Percentiles rank a stretch among this genome's conserved stretches.
Conservation (phyloP, 345 rosid species). For the Lumnitzera littorea region DNA sequence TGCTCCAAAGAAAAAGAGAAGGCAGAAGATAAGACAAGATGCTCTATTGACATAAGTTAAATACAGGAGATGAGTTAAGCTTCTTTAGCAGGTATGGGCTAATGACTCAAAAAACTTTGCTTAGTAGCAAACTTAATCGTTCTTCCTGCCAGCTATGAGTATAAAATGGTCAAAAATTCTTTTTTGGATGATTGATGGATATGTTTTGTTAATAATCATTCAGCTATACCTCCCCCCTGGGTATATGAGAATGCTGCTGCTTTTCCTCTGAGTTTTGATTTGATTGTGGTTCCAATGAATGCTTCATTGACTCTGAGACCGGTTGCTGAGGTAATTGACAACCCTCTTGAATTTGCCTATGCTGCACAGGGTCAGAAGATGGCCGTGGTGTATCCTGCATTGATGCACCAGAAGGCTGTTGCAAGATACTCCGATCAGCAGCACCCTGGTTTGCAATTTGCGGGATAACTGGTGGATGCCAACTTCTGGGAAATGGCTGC, state of each 20-base stretch:
- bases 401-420: conserved; percentile 29
- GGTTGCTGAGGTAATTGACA: conserved; percentile 35
- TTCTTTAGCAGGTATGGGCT: no score
- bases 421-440: conserved; percentile 25
- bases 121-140: no score
- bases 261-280: conserved; percentile 26
- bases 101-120: no score
- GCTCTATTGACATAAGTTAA: no score
- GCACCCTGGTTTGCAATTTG: conserved; percentile 32
- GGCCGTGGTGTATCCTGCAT: conserved; percentile 27
- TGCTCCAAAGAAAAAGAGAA: no score
- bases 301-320: conserved; percentile 33
- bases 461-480: conserved; percentile 36
- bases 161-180: no score
- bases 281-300: conserved; percentile 14
- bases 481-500: conserved; percentile 34
- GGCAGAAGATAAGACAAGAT: not conserved
- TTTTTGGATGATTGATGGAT: not conserved
- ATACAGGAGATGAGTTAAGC: no score
- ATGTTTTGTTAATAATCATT: not conserved
- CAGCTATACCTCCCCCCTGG: conserved; percentile 30
- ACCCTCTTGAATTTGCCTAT: conserved; percentile 24
- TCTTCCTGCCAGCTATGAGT: no score
- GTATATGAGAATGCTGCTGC: conserved; percentile 25
- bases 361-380: conserved; percentile 26